A percentile compares a stretch with the other conserved stretches of the same genome.
These are phyloP conservation scores for Nissolia schottii DNA, from an alignment of 306 rosid genomes.

Conservation along the genomic window DNA sequence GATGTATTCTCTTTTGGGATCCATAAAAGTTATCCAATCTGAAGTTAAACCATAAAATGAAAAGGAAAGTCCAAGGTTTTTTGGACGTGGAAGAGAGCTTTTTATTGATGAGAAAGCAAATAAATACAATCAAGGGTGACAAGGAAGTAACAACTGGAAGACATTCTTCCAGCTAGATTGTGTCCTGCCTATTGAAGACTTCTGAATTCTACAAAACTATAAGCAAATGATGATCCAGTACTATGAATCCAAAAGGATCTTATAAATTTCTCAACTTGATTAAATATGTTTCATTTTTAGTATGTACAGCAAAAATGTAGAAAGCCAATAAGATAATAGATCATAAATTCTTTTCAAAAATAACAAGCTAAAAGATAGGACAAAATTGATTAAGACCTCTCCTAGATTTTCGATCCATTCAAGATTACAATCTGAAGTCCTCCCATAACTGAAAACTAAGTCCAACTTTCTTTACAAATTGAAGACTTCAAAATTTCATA, in stretches of 20 bases:
- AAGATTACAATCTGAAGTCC: neutral
- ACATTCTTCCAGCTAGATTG: too few relatives aligned
- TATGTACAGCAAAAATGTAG: neutral
- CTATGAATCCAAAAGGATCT: neutral
- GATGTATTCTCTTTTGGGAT: too few relatives aligned
- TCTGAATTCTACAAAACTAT: neutral
- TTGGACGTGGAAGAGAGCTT: too few relatives aligned
- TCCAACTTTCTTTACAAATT: neutral
- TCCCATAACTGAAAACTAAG: neutral
- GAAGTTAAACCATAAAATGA: too few relatives aligned
- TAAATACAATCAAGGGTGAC: too few relatives aligned
- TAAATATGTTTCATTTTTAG: neutral
- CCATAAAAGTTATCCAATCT: too few relatives aligned
- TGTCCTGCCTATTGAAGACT: constrained; percentile 20
- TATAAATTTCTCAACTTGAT: neutral
- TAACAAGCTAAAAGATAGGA: constrained; percentile 15
- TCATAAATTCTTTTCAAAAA: neutral
- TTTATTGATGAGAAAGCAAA: too few relatives aligned
- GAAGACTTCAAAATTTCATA: too few relatives aligned
- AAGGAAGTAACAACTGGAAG: too few relatives aligned
- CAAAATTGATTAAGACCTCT: constrained; percentile 55
- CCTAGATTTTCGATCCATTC: constrained; percentile 40
- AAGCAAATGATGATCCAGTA: constrained; percentile 17
- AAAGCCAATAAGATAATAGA: constrained; percentile 12
- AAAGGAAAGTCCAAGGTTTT: neutral